Evolutionary conservation across 495 filamentous ascomycete species (phyloP).

Genomic region (Jackrogersella minutella): DNA sequence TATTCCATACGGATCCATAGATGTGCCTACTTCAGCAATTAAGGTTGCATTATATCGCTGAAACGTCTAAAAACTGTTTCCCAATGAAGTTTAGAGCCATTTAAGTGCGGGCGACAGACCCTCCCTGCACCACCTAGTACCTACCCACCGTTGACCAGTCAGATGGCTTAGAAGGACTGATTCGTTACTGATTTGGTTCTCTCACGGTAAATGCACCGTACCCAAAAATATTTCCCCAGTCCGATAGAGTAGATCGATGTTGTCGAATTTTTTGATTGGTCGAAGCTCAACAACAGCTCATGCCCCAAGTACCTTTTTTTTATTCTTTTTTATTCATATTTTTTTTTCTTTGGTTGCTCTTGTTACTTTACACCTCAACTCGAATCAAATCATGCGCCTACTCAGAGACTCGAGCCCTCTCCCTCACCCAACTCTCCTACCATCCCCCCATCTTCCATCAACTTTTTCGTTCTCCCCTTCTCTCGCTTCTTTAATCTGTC

Average conservation of each 20-base stretch:
- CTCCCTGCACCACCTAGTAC: constrained; percentile 16
- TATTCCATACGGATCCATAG: no score
- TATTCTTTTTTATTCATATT: constrained; percentile 35
- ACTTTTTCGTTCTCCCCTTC: constrained; percentile 47
- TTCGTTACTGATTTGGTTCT: constrained; percentile 39
- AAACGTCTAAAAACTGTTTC: constrained; percentile 37
- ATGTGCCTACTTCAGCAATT: constrained; percentile 20
- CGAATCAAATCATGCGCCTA: constrained; percentile 46
- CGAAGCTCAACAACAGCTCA: constrained; percentile 46
- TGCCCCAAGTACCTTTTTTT: constrained; percentile 48
- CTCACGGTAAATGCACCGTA: neutral
- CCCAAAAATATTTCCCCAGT: constrained; percentile 38
- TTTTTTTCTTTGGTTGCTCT: constrained; percentile 28
- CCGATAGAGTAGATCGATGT: constrained; percentile 12
- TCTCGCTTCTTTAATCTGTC: constrained; percentile 45
- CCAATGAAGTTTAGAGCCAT: constrained; percentile 20
- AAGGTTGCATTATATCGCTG: constrained; percentile 40
- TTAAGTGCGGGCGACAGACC: constrained; percentile 8
- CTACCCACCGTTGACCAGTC: constrained; percentile 27
- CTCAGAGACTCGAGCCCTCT: constrained; percentile 50
- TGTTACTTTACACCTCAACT: constrained; percentile 32
- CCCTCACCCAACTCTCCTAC: constrained; percentile 39
- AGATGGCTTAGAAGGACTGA: constrained; percentile 24
- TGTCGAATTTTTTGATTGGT: constrained; percentile 57
- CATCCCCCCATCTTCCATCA: constrained; percentile 38